Evolutionary conservation across 805 yeast genomes (phyloP).

Genomic region (Kuraishia cidri): DNA sequence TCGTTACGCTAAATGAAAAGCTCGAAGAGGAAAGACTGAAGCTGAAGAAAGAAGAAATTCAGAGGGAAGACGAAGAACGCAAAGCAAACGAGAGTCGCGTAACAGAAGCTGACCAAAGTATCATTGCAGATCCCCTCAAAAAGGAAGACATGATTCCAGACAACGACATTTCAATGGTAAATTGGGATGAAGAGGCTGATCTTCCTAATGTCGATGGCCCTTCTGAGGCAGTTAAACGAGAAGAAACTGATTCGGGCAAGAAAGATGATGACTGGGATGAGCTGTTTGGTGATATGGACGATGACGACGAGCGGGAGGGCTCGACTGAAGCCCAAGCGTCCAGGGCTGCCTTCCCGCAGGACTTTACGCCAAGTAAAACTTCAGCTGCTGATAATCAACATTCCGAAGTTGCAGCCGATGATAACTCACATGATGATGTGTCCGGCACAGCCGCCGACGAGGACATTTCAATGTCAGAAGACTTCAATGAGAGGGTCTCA

Average conservation of each 20-base stretch:
- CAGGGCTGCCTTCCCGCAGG: no score
- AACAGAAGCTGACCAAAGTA: background rate
- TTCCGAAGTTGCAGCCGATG: no score
- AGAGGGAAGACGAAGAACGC: constrained; percentile 14
- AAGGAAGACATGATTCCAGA: background rate
- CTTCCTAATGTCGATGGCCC: no score
- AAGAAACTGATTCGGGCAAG: background rate
- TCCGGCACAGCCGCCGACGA: no score
- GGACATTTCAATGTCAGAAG: no score
- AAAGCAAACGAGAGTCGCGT: no score
- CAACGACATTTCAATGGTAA: background rate
- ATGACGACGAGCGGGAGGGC: constrained; percentile 7
- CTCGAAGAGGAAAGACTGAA: constrained; percentile 6
- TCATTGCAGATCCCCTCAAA: background rate
- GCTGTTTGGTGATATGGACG: constrained; percentile 14
- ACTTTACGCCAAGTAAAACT: no score
- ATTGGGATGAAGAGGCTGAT: background rate
- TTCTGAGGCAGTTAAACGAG: constrained; percentile 2
- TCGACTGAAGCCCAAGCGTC: no score
- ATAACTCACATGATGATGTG: no score
- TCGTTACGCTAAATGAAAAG: constrained; percentile 12
- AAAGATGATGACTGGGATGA: constrained; percentile 19
- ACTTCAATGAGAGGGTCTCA: no score
- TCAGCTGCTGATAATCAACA: no score
- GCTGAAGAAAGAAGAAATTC: constrained; percentile 3